These are phyloP conservation scores for Coemansia sp. DNA, from an alignment of 192 early-diverging fungal species.

Conservation along the genomic window DNA sequence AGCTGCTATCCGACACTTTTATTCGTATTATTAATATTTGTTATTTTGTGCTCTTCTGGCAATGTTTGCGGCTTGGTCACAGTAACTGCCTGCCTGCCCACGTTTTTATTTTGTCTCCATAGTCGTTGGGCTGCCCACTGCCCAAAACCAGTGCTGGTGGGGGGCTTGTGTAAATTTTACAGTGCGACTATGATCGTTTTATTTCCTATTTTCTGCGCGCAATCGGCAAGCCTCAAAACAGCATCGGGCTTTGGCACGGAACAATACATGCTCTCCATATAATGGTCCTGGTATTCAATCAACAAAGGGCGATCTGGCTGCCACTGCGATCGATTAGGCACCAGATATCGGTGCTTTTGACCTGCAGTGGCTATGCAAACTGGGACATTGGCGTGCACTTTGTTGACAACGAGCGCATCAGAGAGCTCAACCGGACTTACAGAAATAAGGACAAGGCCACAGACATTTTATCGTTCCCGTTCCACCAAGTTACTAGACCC, in stretches of 20 bases:
- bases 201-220: background rate
- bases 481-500: constrained; percentile 43
- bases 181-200: background rate
- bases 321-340: constrained; percentile 29
- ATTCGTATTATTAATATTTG: constrained; percentile 1
- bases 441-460: constrained; percentile 55
- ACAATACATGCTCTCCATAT: background rate
- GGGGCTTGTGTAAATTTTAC: background rate
- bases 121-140: background rate
- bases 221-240: background rate
- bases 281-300: constrained; percentile 44
- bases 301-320: constrained; percentile 42
- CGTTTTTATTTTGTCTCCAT: background rate
- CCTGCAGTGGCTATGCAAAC: constrained; percentile 53
- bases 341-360: constrained; percentile 49
- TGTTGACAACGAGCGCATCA: constrained; percentile 50
- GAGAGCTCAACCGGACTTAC: constrained; percentile 56
- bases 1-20: background rate
- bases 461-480: constrained; percentile 68
- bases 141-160: background rate
- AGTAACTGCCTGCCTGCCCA: background rate
- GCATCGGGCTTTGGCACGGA: background rate
- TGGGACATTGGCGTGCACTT: constrained; percentile 67
- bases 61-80: background rate
- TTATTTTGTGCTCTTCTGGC: background rate